Conservation (phyloP, 1,139 yeast genomes). For the Saccharomyces hybrid region DNA sequence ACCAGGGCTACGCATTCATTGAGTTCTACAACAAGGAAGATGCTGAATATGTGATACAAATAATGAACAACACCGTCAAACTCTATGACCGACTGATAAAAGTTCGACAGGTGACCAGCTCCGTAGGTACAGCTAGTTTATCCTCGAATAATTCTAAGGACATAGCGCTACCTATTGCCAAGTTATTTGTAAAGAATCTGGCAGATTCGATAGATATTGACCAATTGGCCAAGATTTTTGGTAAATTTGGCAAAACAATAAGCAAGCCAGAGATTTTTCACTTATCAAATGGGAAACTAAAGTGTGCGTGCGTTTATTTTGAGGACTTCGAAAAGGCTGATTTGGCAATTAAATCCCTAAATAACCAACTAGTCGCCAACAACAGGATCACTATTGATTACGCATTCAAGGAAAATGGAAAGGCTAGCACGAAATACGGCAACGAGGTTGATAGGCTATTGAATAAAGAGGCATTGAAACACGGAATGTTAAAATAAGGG, state of each 20-base stretch:
- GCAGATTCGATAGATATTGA: slow-evolving; percentile 62
- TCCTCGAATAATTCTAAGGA: not conserved
- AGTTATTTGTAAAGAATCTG: slow-evolving; percentile 63
- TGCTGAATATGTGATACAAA: slow-evolving; percentile 59
- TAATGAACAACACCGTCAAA: slow-evolving; percentile 45
- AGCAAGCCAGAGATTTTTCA: slow-evolving; percentile 47
- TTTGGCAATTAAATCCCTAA: slow-evolving; percentile 59
- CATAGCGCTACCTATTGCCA: slow-evolving; percentile 59
- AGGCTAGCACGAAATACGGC: slow-evolving; percentile 60
- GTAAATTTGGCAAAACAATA: slow-evolving; percentile 59
- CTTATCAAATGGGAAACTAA: slow-evolving; percentile 44
- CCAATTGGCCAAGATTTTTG: slow-evolving; percentile 52
- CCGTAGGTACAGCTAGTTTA: slow-evolving; percentile 11
- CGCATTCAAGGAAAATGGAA: slow-evolving; percentile 61
- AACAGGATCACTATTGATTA: slow-evolving; percentile 54
- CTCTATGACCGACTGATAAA: slow-evolving; percentile 59
- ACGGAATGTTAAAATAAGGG: slow-evolving; percentile 18
- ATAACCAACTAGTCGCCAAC: slow-evolving; percentile 66
- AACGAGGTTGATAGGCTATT: slow-evolving; percentile 66
- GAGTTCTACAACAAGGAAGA: slow-evolving; percentile 58
- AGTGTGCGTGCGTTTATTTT: slow-evolving; percentile 57
- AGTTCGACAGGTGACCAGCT: slow-evolving; percentile 38
- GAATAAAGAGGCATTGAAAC: slow-evolving; percentile 56
- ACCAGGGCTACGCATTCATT: slow-evolving; percentile 86
- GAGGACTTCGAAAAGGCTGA: slow-evolving; percentile 66